Percentiles rank a stretch among this genome's conserved stretches.
Conservation (phyloP, 768 basidiomycete species). For the Mycena maculata region DNA sequence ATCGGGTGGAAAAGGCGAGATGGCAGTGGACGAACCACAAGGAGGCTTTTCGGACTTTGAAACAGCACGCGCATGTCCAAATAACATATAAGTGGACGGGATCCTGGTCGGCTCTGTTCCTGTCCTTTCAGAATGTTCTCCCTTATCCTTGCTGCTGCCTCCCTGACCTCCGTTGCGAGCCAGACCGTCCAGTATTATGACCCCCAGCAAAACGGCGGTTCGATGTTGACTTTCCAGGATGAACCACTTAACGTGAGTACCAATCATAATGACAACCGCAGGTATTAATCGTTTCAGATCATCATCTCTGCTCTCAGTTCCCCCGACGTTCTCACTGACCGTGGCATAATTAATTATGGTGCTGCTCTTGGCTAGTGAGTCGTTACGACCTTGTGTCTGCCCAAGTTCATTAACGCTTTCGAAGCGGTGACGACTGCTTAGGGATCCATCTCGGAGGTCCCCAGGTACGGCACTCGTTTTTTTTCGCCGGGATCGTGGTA, state of each 20-base stretch:
- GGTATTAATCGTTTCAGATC: neutral
- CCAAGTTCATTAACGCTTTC: conserved; percentile 4
- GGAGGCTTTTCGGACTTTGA: too few relatives aligned
- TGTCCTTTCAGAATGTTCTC: conserved; percentile 18
- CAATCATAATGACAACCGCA: neutral
- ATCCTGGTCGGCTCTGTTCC: neutral
- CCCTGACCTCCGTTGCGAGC: conserved; percentile 1
- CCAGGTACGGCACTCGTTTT: conserved; percentile 17
- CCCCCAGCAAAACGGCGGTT: conserved; percentile 15
- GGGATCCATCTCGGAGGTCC: conserved; percentile 54
- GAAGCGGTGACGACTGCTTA: conserved; percentile 56
- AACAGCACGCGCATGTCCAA: neutral
- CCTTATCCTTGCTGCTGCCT: conserved; percentile 9
- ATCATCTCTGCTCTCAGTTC: conserved; percentile 62
- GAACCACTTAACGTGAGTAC: conserved; percentile 60
- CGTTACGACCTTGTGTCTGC: neutral
- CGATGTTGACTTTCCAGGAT: conserved; percentile 28
- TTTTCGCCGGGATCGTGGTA: too few relatives aligned
- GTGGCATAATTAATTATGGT: conserved; percentile 58
- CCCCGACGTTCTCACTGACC: conserved; percentile 50
- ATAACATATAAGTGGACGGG: neutral
- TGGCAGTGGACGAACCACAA: too few relatives aligned
- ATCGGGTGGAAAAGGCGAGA: too few relatives aligned
- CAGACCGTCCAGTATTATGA: conserved; percentile 19
- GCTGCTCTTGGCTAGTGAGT: conserved; percentile 60